Conservation (phyloP, 495 filamentous ascomycete genomes). For the Neurospora sp. region DNA sequence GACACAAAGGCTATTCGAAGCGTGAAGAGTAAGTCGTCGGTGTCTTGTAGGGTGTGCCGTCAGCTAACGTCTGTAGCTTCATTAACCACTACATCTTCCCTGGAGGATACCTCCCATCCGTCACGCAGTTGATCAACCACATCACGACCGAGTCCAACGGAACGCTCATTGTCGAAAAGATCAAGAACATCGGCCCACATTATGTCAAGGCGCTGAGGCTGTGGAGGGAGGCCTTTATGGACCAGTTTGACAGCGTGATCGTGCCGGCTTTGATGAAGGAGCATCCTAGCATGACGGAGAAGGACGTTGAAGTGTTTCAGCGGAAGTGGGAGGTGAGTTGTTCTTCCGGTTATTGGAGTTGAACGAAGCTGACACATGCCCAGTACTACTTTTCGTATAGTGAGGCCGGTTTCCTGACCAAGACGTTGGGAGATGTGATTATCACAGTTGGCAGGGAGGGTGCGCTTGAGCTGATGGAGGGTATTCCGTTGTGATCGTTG, state of each 20-base stretch:
- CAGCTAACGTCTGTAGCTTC: conserved; percentile 35
- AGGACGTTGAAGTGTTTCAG: conserved; percentile 52
- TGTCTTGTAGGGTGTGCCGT: not conserved
- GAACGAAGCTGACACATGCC: conserved; percentile 1
- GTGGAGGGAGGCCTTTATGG: conserved; percentile 55
- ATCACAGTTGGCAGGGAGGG: conserved; percentile 58
- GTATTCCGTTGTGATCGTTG: conserved; percentile 33
- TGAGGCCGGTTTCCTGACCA: conserved; percentile 60
- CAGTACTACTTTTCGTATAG: conserved; percentile 68
- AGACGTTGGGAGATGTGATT: conserved; percentile 61
- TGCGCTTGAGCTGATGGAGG: conserved; percentile 55
- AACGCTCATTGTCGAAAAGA: conserved; percentile 48
- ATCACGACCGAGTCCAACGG: conserved; percentile 48
- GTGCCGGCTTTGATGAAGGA: conserved; percentile 41
- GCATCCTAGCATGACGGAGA: conserved; percentile 44
- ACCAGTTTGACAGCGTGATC: conserved; percentile 48
- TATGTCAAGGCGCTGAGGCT: conserved; percentile 59
- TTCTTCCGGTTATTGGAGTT: not conserved
- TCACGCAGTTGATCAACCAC: conserved; percentile 49
- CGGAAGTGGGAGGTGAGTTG: conserved; percentile 56
- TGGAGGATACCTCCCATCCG: conserved; percentile 59
- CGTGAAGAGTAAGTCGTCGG: conserved; percentile 30
- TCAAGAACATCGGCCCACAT: conserved; percentile 61
- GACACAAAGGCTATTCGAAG: conserved; percentile 36
- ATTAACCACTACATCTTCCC: conserved; percentile 69